Conservation (phyloP, 2,329 filamentous ascomycete species). For the Cercospora beticola region DNA sequence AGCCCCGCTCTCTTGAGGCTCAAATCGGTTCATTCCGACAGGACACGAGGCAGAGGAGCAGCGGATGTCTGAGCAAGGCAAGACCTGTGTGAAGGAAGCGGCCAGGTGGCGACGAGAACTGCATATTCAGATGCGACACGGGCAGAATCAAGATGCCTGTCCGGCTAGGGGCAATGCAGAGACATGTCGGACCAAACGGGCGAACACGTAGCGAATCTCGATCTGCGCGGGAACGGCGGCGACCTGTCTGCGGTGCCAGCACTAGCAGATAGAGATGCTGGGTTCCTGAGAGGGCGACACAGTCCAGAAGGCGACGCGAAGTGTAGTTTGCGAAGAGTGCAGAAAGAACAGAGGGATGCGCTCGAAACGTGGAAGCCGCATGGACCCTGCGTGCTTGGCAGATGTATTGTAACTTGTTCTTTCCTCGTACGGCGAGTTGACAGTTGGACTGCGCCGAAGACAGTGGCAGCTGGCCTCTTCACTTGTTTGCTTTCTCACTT, state of each 20-base stretch:
- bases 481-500: neutral
- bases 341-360: neutral
- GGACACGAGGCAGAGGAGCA: neutral
- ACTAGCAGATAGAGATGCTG: neutral
- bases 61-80: neutral
- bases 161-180: neutral
- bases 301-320: neutral
- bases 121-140: neutral
- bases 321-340: neutral
- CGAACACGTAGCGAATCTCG: neutral
- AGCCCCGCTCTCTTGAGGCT: neutral
- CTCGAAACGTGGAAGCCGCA: neutral
- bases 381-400: conserved; percentile 2
- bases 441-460: conserved; percentile 1
- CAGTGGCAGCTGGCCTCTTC: conserved; percentile 1
- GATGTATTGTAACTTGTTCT: conserved; percentile 5
- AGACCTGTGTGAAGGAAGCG: neutral
- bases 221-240: neutral
- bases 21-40: neutral
- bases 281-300: neutral
- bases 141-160: neutral
- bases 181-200: neutral
- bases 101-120: neutral
- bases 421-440: conserved; percentile 2
- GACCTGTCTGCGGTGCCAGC: neutral